Conservation (phyloP, 257 asterid species). For the Penstemon newberryi region DNA sequence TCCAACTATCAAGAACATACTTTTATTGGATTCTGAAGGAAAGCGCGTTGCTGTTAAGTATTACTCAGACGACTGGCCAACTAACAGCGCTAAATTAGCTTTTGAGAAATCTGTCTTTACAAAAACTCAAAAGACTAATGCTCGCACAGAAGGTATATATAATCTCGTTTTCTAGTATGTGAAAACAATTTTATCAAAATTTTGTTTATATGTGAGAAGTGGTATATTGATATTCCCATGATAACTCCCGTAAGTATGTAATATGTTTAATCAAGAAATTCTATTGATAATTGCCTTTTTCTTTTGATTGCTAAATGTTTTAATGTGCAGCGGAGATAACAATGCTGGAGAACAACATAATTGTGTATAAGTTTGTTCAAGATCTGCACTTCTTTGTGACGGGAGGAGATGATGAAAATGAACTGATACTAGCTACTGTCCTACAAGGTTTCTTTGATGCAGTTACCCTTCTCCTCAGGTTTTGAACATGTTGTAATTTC, state of each 20-base stretch:
- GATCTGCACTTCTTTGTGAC: constrained; percentile 93
- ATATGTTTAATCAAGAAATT: too few species aligned
- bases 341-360: constrained; percentile 80
- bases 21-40: constrained; percentile 90
- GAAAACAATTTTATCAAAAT: neutral
- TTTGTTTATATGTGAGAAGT: too few species aligned
- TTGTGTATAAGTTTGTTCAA: constrained; percentile 82
- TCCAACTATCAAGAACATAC: constrained; percentile 85
- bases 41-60: constrained; percentile 92
- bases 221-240: too few species aligned
- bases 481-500: constrained; percentile 2
- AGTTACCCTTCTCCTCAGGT: constrained; percentile 84
- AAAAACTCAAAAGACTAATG: constrained; percentile 91
- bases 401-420: constrained; percentile 94
- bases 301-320: constrained; percentile 1
- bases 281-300: neutral
- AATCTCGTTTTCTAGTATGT: neutral
- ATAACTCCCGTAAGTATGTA: too few species aligned
- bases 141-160: constrained; percentile 78
- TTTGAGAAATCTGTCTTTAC: constrained; percentile 82
- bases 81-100: constrained; percentile 72
- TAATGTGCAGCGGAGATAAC: constrained; percentile 77
- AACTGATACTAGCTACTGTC: constrained; percentile 74
- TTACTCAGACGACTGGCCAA: constrained; percentile 88
- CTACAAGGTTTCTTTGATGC: constrained; percentile 91